Conservation (phyloP, 2,329 filamentous ascomycete species). For the Alternaria conjuncta region DNA sequence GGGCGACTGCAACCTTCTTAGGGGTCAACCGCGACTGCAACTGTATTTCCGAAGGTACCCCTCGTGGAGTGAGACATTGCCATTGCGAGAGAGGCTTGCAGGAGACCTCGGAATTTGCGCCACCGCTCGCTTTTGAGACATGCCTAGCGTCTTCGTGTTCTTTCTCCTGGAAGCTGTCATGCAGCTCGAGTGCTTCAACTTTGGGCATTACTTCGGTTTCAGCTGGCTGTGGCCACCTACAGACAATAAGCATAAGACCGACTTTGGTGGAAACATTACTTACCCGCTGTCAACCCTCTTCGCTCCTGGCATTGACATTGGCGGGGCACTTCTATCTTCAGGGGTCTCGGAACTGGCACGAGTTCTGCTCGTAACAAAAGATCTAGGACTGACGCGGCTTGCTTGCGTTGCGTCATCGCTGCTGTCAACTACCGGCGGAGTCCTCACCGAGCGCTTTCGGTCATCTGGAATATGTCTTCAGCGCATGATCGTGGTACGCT, state of each 20-base stretch:
- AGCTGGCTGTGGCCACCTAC: conserved; percentile 22
- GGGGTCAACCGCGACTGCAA: conserved; percentile 23
- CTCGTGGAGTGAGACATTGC: conserved; percentile 39
- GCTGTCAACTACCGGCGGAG: conserved; percentile 25
- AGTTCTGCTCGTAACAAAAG: conserved; percentile 32
- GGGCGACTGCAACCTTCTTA: conserved; percentile 22
- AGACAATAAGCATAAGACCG: conserved; percentile 5
- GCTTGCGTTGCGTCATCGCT: conserved; percentile 30
- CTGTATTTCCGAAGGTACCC: conserved; percentile 18
- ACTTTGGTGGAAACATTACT: not conserved
- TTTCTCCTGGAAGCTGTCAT: conserved; percentile 16
- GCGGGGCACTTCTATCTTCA: conserved; percentile 6
- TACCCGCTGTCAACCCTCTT: conserved; percentile 11
- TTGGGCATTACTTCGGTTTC: conserved; percentile 26
- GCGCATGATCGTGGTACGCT: not conserved
- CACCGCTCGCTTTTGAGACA: conserved; percentile 15
- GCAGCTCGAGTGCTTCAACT: conserved; percentile 29
- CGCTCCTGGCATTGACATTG: not conserved
- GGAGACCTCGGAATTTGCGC: conserved; percentile 20
- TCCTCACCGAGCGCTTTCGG: conserved; percentile 31
- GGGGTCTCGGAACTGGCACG: conserved; percentile 27
- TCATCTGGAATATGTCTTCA: conserved; percentile 28
- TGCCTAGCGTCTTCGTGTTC: conserved; percentile 7
- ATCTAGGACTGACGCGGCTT: conserved; percentile 33
- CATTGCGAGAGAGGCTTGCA: conserved; percentile 43